Evolutionary conservation across 1,139 yeast genomes (phyloP).

Genomic region (Pichia norvegensis): DNA sequence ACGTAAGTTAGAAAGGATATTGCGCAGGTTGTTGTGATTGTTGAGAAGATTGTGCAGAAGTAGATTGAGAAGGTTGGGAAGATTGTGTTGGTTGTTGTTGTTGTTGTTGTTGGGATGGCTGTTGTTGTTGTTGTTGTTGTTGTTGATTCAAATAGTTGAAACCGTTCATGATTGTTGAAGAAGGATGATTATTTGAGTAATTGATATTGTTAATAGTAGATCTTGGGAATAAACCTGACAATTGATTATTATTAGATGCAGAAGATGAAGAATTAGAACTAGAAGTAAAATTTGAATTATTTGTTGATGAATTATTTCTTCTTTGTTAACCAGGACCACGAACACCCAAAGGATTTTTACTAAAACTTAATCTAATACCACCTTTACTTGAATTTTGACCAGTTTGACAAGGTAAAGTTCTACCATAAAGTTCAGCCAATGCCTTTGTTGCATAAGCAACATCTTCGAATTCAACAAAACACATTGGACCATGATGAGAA

Average conservation of each 20-base stretch:
- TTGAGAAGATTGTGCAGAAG: neutral
- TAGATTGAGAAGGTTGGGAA: neutral
- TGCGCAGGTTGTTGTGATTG: neutral
- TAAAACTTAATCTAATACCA: constrained; percentile 86
- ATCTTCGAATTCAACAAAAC: constrained; percentile 97
- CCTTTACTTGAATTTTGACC: constrained; percentile 57
- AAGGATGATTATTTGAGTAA: neutral
- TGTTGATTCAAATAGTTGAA: neutral
- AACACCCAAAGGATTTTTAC: constrained; percentile 94
- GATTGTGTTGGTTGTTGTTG: neutral
- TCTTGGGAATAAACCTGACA: neutral
- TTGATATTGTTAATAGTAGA: neutral
- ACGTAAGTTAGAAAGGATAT: neutral
- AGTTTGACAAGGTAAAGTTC: constrained; percentile 60
- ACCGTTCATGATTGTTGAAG: neutral
- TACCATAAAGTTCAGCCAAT: constrained; percentile 85
- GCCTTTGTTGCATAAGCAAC: constrained; percentile 91
- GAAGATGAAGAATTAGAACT: too few species aligned
- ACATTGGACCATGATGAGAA: constrained; percentile 90
- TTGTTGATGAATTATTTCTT: constrained; percentile 11
- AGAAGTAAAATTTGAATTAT: neutral
- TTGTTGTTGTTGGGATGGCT: neutral
- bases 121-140: constrained; percentile 1
- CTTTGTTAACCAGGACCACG: constrained; percentile 48
- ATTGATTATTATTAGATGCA: neutral